Conservation (phyloP, 1,284 basidiomycete species). For the Malassezia pachydermatis region DNA sequence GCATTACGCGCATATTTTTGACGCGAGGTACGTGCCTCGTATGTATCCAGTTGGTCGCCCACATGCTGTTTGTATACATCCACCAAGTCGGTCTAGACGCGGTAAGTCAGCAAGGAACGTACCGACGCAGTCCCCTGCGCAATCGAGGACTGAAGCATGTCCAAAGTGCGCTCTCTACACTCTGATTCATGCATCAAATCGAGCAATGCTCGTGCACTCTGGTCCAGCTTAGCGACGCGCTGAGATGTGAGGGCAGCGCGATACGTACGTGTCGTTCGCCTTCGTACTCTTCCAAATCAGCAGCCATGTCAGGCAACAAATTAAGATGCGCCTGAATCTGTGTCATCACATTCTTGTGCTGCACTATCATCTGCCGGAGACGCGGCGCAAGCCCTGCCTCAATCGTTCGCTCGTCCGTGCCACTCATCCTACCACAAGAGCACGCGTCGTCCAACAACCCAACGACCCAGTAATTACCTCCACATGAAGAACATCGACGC, state of each 20-base stretch:
- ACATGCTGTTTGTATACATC: slow-evolving; percentile 19
- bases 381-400: slow-evolving; percentile 13
- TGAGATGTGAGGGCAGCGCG: background rate
- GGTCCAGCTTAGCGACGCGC: slow-evolving; percentile 21
- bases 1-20: slow-evolving; percentile 27
- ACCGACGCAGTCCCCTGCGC: too few relatives aligned
- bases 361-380: slow-evolving; percentile 5
- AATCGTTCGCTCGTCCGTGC: too few relatives aligned
- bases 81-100: slow-evolving; percentile 10
- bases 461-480: too few relatives aligned
- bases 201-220: slow-evolving; percentile 25
- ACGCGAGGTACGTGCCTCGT: slow-evolving; percentile 25
- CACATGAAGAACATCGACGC: background rate
- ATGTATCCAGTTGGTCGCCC: slow-evolving; percentile 11
- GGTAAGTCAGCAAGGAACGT: background rate
- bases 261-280: slow-evolving; percentile 1
- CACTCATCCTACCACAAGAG: too few relatives aligned
- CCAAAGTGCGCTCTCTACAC: slow-evolving; percentile 19
- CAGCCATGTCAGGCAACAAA: slow-evolving; percentile 4
- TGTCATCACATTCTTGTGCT: background rate
- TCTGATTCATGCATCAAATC: slow-evolving; percentile 27
- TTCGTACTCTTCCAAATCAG: slow-evolving; percentile 14
- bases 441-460: too few relatives aligned
- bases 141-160: slow-evolving; percentile 15
- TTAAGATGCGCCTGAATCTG: background rate